phyloP scores from a whole-genome alignment of 139 green algal genomes.

The Pedinophyceae sp. region DNA sequence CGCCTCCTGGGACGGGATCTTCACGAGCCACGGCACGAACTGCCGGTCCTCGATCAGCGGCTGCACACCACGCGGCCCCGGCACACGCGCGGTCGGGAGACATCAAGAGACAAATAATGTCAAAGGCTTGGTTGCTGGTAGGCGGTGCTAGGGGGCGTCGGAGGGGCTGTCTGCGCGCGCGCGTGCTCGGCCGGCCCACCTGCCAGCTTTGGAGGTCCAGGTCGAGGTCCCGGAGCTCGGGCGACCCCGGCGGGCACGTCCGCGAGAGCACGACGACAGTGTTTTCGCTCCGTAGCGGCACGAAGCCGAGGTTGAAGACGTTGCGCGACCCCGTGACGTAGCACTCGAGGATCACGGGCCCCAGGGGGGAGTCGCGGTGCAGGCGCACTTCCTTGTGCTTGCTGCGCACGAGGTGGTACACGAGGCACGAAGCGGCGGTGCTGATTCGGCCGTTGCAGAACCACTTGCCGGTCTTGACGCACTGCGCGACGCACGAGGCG shows the following conservation, averaged over 20 bases:
- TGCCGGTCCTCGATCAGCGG: slow-evolving; percentile 78
- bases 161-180: too few relatives aligned
- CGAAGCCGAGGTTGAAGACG: slow-evolving; percentile 91
- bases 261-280: slow-evolving; percentile 84
- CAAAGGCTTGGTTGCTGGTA: too few relatives aligned
- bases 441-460: slow-evolving; percentile 83
- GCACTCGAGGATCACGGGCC: slow-evolving; percentile 89
- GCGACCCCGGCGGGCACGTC: slow-evolving; percentile 47
- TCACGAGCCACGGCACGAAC: slow-evolving; percentile 86
- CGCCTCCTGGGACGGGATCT: slow-evolving; percentile 53
- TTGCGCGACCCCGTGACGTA: slow-evolving; percentile 81
- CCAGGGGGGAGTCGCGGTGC: slow-evolving; percentile 80
- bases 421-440: slow-evolving; percentile 52
- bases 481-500: slow-evolving; percentile 77
- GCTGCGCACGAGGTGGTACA: slow-evolving; percentile 59
- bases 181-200: too few relatives aligned
- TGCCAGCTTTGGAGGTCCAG: slow-evolving; percentile 70
- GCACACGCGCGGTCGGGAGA: too few relatives aligned
- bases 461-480: slow-evolving; percentile 66
- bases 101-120: too few relatives aligned
- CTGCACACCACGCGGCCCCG: too few relatives aligned
- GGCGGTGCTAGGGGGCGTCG: too few relatives aligned
- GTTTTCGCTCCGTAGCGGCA: slow-evolving; percentile 61
- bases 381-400: slow-evolving; percentile 67
- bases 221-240: slow-evolving; percentile 63